Percentiles rank a stretch among this genome's conserved stretches.
Conservation (phyloP, 2,329 filamentous ascomycete species). For the Beauveria bassiana region DNA sequence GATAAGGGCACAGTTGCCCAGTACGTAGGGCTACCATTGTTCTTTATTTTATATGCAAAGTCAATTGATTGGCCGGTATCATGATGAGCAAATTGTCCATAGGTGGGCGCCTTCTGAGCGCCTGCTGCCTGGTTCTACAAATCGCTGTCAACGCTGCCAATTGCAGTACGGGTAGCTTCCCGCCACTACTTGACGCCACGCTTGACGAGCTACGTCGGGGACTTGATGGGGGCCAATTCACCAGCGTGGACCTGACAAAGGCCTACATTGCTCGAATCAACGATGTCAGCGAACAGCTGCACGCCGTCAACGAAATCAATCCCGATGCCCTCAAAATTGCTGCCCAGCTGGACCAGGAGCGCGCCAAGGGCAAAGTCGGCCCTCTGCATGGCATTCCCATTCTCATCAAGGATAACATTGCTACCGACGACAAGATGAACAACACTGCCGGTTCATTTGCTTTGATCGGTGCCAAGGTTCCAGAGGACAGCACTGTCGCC, state of each 20-base stretch:
- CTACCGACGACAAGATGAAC: conserved; percentile 50
- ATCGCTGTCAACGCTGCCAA: neutral
- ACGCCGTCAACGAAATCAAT: conserved; percentile 27
- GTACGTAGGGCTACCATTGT: neutral
- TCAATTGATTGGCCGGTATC: neutral
- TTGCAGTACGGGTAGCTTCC: neutral
- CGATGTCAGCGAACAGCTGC: conserved; percentile 21
- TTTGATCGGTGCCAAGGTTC: conserved; percentile 45
- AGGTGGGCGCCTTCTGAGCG: neutral
- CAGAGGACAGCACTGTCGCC: conserved; percentile 48
- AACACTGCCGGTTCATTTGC: conserved; percentile 54
- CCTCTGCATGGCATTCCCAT: conserved; percentile 56
- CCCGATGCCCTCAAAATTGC: conserved; percentile 27
- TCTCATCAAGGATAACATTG: conserved; percentile 57
- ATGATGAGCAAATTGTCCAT: neutral
- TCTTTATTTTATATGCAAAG: neutral
- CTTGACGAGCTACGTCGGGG: conserved; percentile 20
- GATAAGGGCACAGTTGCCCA: neutral
- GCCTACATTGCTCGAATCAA: conserved; percentile 25
- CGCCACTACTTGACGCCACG: conserved; percentile 12
- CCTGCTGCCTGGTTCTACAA: neutral
- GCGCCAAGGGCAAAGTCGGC: conserved; percentile 11
- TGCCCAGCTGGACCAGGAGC: conserved; percentile 20
- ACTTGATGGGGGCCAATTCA: conserved; percentile 20
- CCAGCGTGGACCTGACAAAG: conserved; percentile 23